Evolutionary conservation across 2,329 filamentous ascomycete species (phyloP).

Genomic region (Chaetomiaceae sp.): DNA sequence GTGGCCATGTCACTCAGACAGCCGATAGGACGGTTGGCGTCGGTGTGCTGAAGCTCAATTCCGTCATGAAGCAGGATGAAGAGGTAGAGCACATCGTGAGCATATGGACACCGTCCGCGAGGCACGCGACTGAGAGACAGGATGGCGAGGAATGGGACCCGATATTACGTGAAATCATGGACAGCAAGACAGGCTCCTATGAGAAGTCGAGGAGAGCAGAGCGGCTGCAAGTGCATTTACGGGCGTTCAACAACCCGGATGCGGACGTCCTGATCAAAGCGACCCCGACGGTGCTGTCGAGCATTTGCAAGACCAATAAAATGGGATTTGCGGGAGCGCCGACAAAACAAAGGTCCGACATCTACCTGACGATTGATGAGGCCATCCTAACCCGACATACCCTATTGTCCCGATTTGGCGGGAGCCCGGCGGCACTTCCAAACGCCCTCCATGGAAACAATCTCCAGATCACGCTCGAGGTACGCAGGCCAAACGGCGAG

Average conservation of each 20-base stretch:
- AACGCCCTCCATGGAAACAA: conserved; percentile 62
- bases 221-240: conserved; percentile 73
- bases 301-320: conserved; percentile 74
- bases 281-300: conserved; percentile 82
- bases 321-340: conserved; percentile 94
- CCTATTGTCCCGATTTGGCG: conserved; percentile 59
- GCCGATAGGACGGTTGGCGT: conserved; percentile 70
- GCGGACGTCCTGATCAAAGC: conserved; percentile 76
- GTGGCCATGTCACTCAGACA: conserved; percentile 34
- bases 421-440: conserved; percentile 70
- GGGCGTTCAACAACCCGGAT: conserved; percentile 72
- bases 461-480: conserved; percentile 83
- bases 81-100: conserved; percentile 72
- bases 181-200: conserved; percentile 68
- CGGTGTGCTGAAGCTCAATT: conserved; percentile 71
- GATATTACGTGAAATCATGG: conserved; percentile 67
- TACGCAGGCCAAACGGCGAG: conserved; percentile 72
- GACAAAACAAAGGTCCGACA: conserved; percentile 83
- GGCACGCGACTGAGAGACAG: conserved; percentile 51
- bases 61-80: conserved; percentile 65
- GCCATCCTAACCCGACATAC: conserved; percentile 75
- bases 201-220: conserved; percentile 69
- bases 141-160: conserved; percentile 67
- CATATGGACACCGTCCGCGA: conserved; percentile 66
- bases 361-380: conserved; percentile 82